Conservation (phyloP, 1,139 yeast genomes). For the Saccharomyces hybrid region DNA sequence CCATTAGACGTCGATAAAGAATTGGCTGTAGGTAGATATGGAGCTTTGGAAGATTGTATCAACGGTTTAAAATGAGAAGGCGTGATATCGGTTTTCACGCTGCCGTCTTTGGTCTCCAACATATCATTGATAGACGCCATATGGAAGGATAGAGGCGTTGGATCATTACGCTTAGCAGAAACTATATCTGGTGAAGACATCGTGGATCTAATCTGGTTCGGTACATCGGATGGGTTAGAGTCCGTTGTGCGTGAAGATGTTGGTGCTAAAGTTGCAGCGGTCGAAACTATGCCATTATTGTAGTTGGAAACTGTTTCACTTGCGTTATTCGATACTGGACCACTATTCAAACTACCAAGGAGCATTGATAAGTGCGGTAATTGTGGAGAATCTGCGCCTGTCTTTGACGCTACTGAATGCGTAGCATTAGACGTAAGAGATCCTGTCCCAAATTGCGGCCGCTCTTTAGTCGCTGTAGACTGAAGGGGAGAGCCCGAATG, state of each 20-base stretch:
- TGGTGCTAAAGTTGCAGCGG: background rate
- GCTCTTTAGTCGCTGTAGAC: background rate
- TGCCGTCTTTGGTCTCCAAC: conserved; percentile 8
- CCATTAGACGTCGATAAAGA: background rate
- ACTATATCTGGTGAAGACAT: conserved; percentile 5
- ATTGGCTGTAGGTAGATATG: background rate
- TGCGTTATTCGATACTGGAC: background rate
- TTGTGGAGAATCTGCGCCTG: background rate
- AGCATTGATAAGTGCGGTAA: conserved; percentile 9
- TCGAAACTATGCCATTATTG: background rate
- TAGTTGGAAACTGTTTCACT: background rate
- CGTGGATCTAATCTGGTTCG: background rate
- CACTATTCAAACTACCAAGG: conserved; percentile 1
- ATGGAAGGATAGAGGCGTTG: conserved; percentile 3
- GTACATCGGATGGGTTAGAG: conserved; percentile 1
- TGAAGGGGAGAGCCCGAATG: background rate
- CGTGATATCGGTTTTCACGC: conserved; percentile 5
- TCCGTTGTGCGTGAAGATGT: background rate
- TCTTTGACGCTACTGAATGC: background rate
- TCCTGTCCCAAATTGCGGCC: background rate
- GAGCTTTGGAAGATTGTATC: background rate
- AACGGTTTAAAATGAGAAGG: background rate
- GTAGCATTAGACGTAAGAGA: background rate
- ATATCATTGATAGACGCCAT: conserved; percentile 8
- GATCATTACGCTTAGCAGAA: conserved; percentile 4